Conservation (phyloP, 1,284 basidiomycete species). For the Fomes fomentarius region DNA sequence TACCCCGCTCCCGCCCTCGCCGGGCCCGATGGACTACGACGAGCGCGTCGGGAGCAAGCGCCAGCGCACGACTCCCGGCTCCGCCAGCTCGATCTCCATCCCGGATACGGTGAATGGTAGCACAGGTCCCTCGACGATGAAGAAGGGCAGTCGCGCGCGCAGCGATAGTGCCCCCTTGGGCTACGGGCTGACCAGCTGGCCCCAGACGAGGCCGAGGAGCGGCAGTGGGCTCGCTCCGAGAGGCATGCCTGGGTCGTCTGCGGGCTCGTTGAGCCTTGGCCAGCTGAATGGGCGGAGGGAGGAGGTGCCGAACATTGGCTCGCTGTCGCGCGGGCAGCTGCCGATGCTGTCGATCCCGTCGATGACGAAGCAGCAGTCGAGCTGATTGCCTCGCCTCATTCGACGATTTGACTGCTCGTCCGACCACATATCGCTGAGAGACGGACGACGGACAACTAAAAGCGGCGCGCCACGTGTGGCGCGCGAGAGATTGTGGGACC, state of each 20-base stretch:
- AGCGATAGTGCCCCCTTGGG: conserved; percentile 53
- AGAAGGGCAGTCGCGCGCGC: conserved; percentile 46
- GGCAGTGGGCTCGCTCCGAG: conserved; percentile 37
- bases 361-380: conserved; percentile 26
- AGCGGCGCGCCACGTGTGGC: neutral
- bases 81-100: neutral
- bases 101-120: conserved; percentile 20
- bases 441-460: too few species aligned
- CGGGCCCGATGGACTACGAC: conserved; percentile 35
- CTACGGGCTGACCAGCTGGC: conserved; percentile 40
- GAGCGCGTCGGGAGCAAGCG: conserved; percentile 38
- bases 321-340: conserved; percentile 29
- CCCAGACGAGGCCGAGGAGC: conserved; percentile 40
- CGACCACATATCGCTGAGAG: too few species aligned
- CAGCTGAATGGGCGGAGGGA: conserved; percentile 25
- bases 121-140: conserved; percentile 23
- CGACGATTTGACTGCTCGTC: neutral
- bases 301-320: conserved; percentile 33
- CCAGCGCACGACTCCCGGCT: conserved; percentile 35
- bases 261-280: neutral
- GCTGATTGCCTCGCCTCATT: conserved; percentile 6
- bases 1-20: conserved; percentile 38
- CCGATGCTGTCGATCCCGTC: conserved; percentile 34
- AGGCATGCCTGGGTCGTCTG: conserved; percentile 1
- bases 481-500: too few species aligned